These are phyloP conservation scores for Chamaenerion angustifolium DNA, from an alignment of 345 rosid species.

Conservation along the genomic window DNA sequence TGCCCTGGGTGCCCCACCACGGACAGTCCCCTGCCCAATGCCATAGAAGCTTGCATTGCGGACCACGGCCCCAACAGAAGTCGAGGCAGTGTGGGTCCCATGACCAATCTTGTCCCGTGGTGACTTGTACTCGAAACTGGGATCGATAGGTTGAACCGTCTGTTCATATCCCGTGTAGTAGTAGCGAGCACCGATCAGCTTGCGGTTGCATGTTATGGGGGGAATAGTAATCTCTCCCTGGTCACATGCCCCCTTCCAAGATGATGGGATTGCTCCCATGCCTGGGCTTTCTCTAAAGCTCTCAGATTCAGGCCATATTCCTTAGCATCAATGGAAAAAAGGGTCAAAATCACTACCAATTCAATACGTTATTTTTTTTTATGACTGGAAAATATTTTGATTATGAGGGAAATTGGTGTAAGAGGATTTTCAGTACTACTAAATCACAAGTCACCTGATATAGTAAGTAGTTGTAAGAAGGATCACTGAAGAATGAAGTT, in stretches of 20 bases:
- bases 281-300: slow-evolving; percentile 37
- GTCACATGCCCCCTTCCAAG: slow-evolving; percentile 52
- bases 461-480: too few species aligned
- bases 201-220: slow-evolving; percentile 34
- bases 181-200: slow-evolving; percentile 61
- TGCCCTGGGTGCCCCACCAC: slow-evolving; percentile 58
- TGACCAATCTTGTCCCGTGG: slow-evolving; percentile 46
- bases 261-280: slow-evolving; percentile 31
- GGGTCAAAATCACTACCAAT: too few species aligned
- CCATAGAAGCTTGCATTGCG: slow-evolving; percentile 23
- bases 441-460: too few species aligned
- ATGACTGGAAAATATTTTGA: background rate
- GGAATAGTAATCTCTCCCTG: slow-evolving; percentile 43
- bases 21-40: slow-evolving; percentile 29
- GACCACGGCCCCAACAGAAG: slow-evolving; percentile 34
- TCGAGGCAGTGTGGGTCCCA: slow-evolving; percentile 61
- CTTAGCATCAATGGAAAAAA: slow-evolving; percentile 9
- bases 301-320: slow-evolving; percentile 63
- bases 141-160: slow-evolving; percentile 20
- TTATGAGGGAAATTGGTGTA: too few species aligned
- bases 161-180: slow-evolving; percentile 38
- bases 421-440: too few species aligned
- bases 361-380: background rate
- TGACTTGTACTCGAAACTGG: slow-evolving; percentile 33
- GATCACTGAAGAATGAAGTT: too few species aligned